Evolutionary conservation across 2,329 filamentous ascomycete species (phyloP).

Genomic region (Apiospora koreana): DNA sequence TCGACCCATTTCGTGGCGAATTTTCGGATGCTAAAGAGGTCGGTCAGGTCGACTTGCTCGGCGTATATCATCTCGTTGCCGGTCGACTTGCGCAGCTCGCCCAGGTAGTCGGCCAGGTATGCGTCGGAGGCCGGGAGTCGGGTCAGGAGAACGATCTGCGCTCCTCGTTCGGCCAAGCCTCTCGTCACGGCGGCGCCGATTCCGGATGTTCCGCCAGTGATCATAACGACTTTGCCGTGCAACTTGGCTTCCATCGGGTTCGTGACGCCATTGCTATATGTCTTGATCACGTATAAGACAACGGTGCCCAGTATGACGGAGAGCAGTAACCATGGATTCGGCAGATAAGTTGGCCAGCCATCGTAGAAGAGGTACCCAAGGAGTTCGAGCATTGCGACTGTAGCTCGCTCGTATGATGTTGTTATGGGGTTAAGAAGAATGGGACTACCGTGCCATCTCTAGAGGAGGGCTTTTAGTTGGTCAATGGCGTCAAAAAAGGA

Average conservation of each 20-base stretch:
- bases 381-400: constrained; percentile 54
- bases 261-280: constrained; percentile 72
- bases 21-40: constrained; percentile 83
- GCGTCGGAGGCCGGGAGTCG: constrained; percentile 79
- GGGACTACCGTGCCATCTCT: constrained; percentile 18
- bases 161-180: constrained; percentile 77
- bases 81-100: constrained; percentile 77
- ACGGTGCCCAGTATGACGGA: constrained; percentile 39
- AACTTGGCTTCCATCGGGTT: constrained; percentile 80
- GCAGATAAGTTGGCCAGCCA: constrained; percentile 52
- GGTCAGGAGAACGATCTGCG: constrained; percentile 88
- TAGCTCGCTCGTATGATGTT: not conserved
- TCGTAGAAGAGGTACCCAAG: constrained; percentile 47
- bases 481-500: not conserved
- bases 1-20: constrained; percentile 99
- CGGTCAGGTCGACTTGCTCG: constrained; percentile 88
- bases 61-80: constrained; percentile 90
- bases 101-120: constrained; percentile 89
- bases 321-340: constrained; percentile 44
- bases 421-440: not conserved
- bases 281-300: constrained; percentile 58
- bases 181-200: constrained; percentile 78
- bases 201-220: constrained; percentile 93
- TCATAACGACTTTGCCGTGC: constrained; percentile 90
- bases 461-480: constrained; percentile 7